Evolutionary conservation across 169 alveolate genomes (phyloP), one percentile per base, ranked within the genome.

Genomic region (Ophryocystis elektroscirrha): DNA sequence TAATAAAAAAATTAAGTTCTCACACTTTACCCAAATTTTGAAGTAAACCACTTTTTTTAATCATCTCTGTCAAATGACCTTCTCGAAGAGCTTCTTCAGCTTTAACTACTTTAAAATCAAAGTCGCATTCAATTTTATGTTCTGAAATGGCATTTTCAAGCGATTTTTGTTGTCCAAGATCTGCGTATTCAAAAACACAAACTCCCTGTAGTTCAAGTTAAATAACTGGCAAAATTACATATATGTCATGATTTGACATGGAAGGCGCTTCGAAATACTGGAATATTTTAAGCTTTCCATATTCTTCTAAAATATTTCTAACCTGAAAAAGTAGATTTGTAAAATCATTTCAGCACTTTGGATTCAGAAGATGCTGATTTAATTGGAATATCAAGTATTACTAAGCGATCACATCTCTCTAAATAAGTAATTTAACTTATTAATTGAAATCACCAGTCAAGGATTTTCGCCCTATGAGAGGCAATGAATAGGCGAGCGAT

Each of bases 1-100:
- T 7, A 48, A 46, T 24, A 30, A 45, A 39, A 37, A 22, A 18
- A 28, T 35, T 18, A 47, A 39, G 6, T 24, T 36, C 3, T 46
- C 56, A 27, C 55, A 44, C 36, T 18, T 46, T 19, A 2, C 26
- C 41, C 32, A 18, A 19, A 12, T 3, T 16, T 9, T 24, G 28
- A 30, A 30, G 46, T 52, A 47, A 42, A 30, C 54, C 46, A 39
- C 59, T 42, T n/a, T 52, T 58, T 38, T 64, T 57, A n/a, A 68
- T 45, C 22, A 59, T 42, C 0, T 48, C 49, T 22, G 69, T 61
- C 24, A 68, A 55, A 4, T 48, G 43, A 16, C 67, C 80, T 26
- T 71, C 56, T 36, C 60, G 50, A 9, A 72, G 64, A 2, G 74
- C 79, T 23, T 72, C 76, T 12, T 62, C 65, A 1, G 81, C 81